Evolutionary conservation across 2,329 filamentous ascomycete species (phyloP).

Genomic region (Dendryphion nanum): DNA sequence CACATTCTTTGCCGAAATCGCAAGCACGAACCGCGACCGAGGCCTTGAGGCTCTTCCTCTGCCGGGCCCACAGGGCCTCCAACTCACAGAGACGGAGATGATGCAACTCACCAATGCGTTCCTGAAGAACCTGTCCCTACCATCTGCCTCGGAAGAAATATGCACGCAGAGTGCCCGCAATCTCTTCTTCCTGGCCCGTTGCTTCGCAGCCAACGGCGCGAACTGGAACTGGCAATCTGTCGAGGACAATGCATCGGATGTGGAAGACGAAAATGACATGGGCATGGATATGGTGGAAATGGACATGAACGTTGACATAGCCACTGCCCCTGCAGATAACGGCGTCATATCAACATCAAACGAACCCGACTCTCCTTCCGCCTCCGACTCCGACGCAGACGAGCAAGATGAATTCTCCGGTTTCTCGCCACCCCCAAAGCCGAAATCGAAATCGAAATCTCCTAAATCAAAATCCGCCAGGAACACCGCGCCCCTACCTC

Average conservation of each 20-base stretch:
- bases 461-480: conserved; percentile 16
- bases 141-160: conserved; percentile 69
- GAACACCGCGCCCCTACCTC: background rate
- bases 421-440: conserved; percentile 22
- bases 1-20: conserved; percentile 78
- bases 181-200: conserved; percentile 75
- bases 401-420: conserved; percentile 27
- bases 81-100: conserved; percentile 65
- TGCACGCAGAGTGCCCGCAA: conserved; percentile 78
- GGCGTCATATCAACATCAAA: too few species aligned
- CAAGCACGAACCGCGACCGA: conserved; percentile 57
- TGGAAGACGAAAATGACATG: conserved; percentile 44
- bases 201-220: conserved; percentile 58
- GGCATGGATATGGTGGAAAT: conserved; percentile 47
- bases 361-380: background rate
- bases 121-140: conserved; percentile 60
- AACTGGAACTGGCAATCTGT: conserved; percentile 46
- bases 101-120: conserved; percentile 56
- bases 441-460: conserved; percentile 11
- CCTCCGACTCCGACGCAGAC: background rate
- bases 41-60: conserved; percentile 61
- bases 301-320: conserved; percentile 22
- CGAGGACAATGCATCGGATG: conserved; percentile 44
- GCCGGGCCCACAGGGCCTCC: conserved; percentile 67
- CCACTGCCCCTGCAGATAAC: conserved; percentile 31